Base-by-base conservation (phyloP, 2,329 filamentous ascomycete genomes). In the Colletotrichum trifolii region DNA sequence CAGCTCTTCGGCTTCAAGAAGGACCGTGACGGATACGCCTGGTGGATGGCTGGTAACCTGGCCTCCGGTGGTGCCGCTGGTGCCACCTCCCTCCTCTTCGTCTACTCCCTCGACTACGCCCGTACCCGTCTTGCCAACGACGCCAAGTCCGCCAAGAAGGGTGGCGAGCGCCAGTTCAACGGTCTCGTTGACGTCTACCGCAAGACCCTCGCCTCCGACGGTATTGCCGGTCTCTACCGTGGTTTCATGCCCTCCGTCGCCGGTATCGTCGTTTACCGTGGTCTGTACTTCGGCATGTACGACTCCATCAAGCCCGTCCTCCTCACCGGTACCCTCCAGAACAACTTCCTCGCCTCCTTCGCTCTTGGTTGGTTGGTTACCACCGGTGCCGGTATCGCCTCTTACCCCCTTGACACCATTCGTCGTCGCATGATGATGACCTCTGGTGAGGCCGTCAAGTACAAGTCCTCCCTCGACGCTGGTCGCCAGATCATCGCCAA, bases 371-470 rank as follows among this genome's bases (percentile, higher is more conserved):
- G 96, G 96, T 87, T 88, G 84, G 96, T 99, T 89, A 99, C 96
- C 87, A 99, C 96, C 82, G 96, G 92, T 96, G 96, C 96, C 84
- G 96, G 96, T 97, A 97, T 99, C 84, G 96, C 96, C 86, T 98
- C 96, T 79, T 99, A 99, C 89, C 96, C 96, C 87, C 94, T 99
- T 81, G 96, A 99, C 86, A 99, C 96, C 81, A 94, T 99, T 88
- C 96, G 96, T 90, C 94, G 96, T 90, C 96, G 96, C 87, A 99
- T 99, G 96, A 99, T 99, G 96, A 99, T 99, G 96, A 99, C 96
- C 78, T 90, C 87, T 72, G 88, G 88, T 85, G 87, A 96, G 93
- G 96, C 96, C 88, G 96, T 99, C 90, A 99, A 99, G 93, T 99
- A 99, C 93, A 93, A 91, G 84, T 92, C 90, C 82, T 97, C 96